phyloP scores from a whole-genome alignment of 1,284 basidiomycete genomes.

The Athelia psychrophila region DNA sequence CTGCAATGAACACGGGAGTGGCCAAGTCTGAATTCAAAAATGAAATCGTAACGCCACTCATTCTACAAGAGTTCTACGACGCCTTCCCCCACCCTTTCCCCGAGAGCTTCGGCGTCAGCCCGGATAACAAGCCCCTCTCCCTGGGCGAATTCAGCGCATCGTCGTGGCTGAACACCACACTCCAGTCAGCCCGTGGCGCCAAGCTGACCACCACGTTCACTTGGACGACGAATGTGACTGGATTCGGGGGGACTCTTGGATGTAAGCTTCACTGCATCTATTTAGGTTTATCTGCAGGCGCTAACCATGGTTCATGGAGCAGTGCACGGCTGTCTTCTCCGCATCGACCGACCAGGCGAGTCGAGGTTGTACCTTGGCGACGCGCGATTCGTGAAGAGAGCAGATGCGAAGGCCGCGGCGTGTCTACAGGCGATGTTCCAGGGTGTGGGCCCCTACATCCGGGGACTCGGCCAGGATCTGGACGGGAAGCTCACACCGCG shows the following conservation, averaged over 20 bases:
- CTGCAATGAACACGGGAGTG: constrained; percentile 1
- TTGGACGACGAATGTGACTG: constrained; percentile 38
- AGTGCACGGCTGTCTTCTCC: constrained; percentile 64
- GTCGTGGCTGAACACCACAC: constrained; percentile 48
- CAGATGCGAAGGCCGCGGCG: constrained; percentile 63
- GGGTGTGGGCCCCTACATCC: constrained; percentile 54
- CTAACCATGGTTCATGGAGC: constrained; percentile 3
- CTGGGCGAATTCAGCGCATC: constrained; percentile 49
- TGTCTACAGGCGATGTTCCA: constrained; percentile 60
- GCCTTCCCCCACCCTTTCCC: constrained; percentile 56
- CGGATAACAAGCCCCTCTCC: constrained; percentile 35
- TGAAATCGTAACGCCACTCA: constrained; percentile 20
- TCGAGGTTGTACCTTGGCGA: constrained; percentile 57
- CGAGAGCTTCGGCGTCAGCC: constrained; percentile 45
- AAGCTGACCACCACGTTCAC: constrained; percentile 41
- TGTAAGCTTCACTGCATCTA: constrained; percentile 29
- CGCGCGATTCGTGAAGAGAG: constrained; percentile 49
- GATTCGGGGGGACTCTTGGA: constrained; percentile 17
- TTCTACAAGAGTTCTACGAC: constrained; percentile 55
- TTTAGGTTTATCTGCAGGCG: constrained; percentile 5
- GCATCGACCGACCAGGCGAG: constrained; percentile 47
- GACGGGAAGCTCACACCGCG: constrained; percentile 42
- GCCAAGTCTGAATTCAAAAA: not conserved
- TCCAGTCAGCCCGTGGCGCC: constrained; percentile 49
- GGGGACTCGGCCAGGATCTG: constrained; percentile 34